phyloP scores from a whole-genome alignment of 2,329 filamentous ascomycete species.

The Capronia americana region DNA sequence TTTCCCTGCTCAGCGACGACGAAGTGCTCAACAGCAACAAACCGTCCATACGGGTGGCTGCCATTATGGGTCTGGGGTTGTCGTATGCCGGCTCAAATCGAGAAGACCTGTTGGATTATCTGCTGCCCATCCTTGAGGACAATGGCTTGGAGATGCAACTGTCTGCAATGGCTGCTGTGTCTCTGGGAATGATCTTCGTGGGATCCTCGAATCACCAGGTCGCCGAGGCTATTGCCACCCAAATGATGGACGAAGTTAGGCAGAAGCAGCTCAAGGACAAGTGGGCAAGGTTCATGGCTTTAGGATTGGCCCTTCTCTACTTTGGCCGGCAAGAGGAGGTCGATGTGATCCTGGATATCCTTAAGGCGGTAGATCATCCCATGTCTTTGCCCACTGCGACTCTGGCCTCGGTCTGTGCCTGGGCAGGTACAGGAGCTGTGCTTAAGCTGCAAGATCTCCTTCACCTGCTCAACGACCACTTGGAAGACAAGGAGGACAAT shows the following conservation, averaged over 20 bases:
- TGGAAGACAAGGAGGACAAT: slow-evolving; percentile 92
- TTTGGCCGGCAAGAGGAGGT: slow-evolving; percentile 98
- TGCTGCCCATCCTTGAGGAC: slow-evolving; percentile 87
- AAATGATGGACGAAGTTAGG: slow-evolving; percentile 90
- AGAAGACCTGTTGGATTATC: slow-evolving; percentile 80
- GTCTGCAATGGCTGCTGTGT: slow-evolving; percentile 92
- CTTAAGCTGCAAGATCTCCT: slow-evolving; percentile 96
- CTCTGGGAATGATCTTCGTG: slow-evolving; percentile 88
- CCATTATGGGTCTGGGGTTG: slow-evolving; percentile 94
- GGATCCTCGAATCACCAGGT: slow-evolving; percentile 91
- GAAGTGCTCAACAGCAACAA: slow-evolving; percentile 82
- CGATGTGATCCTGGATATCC: slow-evolving; percentile 94
- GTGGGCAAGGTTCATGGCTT: slow-evolving; percentile 95
- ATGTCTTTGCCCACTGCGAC: slow-evolving; percentile 97
- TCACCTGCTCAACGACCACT: slow-evolving; percentile 97
- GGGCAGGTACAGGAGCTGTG: slow-evolving; percentile 96
- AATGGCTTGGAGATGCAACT: slow-evolving; percentile 89
- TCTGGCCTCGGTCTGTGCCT: slow-evolving; percentile 93
- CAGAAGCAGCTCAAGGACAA: slow-evolving; percentile 93
- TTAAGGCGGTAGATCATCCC: slow-evolving; percentile 96
- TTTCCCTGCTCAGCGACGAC: slow-evolving; percentile 81
- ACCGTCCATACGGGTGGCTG: slow-evolving; percentile 76
- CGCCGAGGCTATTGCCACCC: slow-evolving; percentile 88
- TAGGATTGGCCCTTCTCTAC: slow-evolving; percentile 90
- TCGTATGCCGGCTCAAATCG: slow-evolving; percentile 95